These are phyloP conservation scores for Aureobasidium subglaciale DNA, from an alignment of 2,329 filamentous ascomycete genomes.

Conservation along the genomic window DNA sequence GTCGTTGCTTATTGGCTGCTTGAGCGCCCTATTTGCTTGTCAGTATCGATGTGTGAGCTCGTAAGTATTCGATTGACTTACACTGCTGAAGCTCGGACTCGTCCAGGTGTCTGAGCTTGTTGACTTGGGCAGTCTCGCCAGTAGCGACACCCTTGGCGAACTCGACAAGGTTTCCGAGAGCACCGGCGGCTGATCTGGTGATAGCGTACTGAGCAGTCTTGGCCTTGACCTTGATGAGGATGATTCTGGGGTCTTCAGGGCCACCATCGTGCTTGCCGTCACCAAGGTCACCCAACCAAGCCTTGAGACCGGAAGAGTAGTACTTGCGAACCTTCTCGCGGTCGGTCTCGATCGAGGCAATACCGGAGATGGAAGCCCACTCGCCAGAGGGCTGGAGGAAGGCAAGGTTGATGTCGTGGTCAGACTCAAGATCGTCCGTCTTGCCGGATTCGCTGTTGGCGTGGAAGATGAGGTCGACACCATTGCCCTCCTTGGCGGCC, in stretches of 20 bases:
- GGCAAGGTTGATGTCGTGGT: constrained; percentile 71
- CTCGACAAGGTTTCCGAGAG: constrained; percentile 59
- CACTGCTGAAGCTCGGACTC: constrained; percentile 60
- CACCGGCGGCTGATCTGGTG: constrained; percentile 46
- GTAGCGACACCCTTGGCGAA: constrained; percentile 68
- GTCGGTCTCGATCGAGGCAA: constrained; percentile 62
- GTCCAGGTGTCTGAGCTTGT: constrained; percentile 67
- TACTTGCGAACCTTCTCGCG: constrained; percentile 62
- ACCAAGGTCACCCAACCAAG: constrained; percentile 79
- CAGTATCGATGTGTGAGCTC: background rate
- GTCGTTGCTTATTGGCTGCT: constrained; percentile 8
- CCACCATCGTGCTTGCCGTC: constrained; percentile 79
- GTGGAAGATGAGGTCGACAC: constrained; percentile 80
- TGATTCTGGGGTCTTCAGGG: constrained; percentile 73
- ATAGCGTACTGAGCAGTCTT: constrained; percentile 67
- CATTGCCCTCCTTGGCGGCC: constrained; percentile 70
- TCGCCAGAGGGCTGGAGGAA: constrained; percentile 66
- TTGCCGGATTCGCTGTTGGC: constrained; percentile 88
- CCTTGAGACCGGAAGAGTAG: constrained; percentile 67
- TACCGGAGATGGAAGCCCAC: constrained; percentile 82
- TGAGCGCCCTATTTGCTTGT: background rate
- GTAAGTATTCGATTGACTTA: background rate
- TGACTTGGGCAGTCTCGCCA: constrained; percentile 63
- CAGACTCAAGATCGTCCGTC: constrained; percentile 67
- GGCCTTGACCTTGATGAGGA: constrained; percentile 69